Evolutionary conservation across 176 grass and related monocot species (phyloP).

Genomic region (Carex scoparia): DNA sequence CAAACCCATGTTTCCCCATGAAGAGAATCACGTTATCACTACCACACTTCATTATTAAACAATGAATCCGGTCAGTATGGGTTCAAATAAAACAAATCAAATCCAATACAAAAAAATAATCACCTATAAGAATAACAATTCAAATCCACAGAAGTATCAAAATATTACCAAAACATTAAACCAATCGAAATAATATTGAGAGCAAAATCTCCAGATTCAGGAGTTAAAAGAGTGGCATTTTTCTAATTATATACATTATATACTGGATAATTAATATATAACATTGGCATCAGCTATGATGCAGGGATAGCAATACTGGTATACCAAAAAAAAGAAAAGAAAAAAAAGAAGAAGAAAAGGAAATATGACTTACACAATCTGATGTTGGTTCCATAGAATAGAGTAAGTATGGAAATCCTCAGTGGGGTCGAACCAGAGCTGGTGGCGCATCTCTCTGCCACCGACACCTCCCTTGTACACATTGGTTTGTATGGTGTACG

Average conservation of each 20-base stretch:
- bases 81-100: constrained; percentile 3
- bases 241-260: neutral
- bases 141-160: neutral
- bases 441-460: constrained; percentile 89
- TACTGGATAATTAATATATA: neutral
- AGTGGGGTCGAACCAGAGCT: constrained; percentile 94
- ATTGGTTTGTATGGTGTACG: constrained; percentile 97
- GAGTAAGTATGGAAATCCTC: constrained; percentile 92
- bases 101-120: neutral
- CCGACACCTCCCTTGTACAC: constrained; percentile 85
- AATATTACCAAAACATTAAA: neutral
- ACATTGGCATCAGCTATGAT: neutral
- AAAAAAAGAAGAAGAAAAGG: neutral
- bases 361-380: constrained; percentile 61
- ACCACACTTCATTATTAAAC: neutral
- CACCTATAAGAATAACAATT: neutral
- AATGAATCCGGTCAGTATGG: neutral
- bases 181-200: neutral
- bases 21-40: neutral
- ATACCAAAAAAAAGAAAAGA: neutral
- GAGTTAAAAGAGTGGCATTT: neutral
- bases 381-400: constrained; percentile 87
- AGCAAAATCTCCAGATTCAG: neutral
- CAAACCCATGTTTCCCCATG: neutral
- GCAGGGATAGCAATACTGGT: neutral